phyloP scores from a whole-genome alignment of 352 stramenopile genomes.

The Globisporangium canariense region DNA sequence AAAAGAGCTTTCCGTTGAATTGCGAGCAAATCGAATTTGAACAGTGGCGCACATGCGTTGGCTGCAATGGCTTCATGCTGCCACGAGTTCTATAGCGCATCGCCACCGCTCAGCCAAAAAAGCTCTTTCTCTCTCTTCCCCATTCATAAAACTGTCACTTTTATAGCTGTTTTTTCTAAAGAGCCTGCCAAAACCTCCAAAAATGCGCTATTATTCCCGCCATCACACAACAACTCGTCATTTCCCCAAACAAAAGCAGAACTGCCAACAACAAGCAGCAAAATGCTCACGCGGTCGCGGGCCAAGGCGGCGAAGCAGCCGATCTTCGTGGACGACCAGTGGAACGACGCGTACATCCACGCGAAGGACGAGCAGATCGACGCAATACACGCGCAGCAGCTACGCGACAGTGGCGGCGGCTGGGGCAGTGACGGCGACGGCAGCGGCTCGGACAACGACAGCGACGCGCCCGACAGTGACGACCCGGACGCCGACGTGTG shows the following conservation, averaged over 20 bases:
- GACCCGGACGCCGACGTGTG: constrained; percentile 21
- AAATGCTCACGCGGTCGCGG: constrained; percentile 68
- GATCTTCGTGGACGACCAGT: constrained; percentile 81
- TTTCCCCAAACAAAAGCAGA: background rate
- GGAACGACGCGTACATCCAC: constrained; percentile 82
- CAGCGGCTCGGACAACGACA: constrained; percentile 31
- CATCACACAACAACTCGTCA: background rate
- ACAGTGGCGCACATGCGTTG: too few species aligned
- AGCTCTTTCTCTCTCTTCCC: too few species aligned
- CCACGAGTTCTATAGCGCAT: too few species aligned
- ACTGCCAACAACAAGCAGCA: background rate
- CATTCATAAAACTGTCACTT: too few species aligned
- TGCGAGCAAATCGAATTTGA: too few species aligned
- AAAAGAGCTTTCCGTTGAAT: too few species aligned
- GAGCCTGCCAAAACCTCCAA: too few species aligned
- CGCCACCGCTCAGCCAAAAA: too few species aligned
- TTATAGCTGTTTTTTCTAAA: too few species aligned
- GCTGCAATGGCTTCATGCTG: too few species aligned
- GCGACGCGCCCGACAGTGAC: constrained; percentile 31
- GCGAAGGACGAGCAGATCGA: constrained; percentile 85
- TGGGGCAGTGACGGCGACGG: constrained; percentile 25
- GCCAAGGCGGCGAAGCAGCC: constrained; percentile 61
- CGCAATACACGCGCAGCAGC: constrained; percentile 51
- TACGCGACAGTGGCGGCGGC: constrained; percentile 30
- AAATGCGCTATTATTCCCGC: too few species aligned